Percentiles rank a stretch among this genome's conserved stretches.
phyloP scores from a whole-genome alignment of 2,329 filamentous ascomycete genomes.

The Penicillium decumbens region DNA sequence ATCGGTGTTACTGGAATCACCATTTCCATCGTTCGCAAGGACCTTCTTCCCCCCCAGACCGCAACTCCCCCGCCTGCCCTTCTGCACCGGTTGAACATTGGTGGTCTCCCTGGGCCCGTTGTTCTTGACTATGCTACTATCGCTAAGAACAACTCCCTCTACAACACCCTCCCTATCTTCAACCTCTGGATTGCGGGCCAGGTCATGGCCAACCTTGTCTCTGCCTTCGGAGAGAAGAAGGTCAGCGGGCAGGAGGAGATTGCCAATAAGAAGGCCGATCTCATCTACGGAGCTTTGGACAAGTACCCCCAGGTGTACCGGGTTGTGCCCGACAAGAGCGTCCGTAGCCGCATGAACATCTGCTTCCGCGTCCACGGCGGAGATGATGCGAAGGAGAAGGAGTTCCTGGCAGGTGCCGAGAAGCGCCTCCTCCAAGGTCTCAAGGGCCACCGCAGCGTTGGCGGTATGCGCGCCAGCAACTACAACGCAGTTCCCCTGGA shows the following conservation, averaged over 20 bases:
- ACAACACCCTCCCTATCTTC: conserved; percentile 94
- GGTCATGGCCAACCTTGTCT: conserved; percentile 72
- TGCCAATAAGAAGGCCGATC: conserved; percentile 66
- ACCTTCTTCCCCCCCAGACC: conserved; percentile 63
- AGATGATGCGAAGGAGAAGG: conserved; percentile 67
- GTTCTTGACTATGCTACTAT: conserved; percentile 79
- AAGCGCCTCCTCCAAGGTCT: conserved; percentile 68
- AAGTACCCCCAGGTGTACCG: conserved; percentile 67
- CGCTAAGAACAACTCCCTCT: conserved; percentile 88
- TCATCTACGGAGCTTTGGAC: conserved; percentile 76
- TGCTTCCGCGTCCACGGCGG: conserved; percentile 74
- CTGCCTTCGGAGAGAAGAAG: conserved; percentile 59
- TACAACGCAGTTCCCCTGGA: conserved; percentile 73
- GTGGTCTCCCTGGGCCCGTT: conserved; percentile 60
- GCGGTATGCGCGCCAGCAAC: conserved; percentile 79
- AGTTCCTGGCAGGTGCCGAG: conserved; percentile 70
- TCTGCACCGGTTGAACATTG: conserved; percentile 68
- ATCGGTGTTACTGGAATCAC: conserved; percentile 81
- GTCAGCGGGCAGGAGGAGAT: conserved; percentile 72
- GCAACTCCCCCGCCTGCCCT: conserved; percentile 64
- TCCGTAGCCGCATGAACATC: conserved; percentile 87
- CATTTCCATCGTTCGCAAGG: conserved; percentile 78
- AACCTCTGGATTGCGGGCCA: conserved; percentile 87
- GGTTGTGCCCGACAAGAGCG: conserved; percentile 70
- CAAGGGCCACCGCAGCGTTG: conserved; percentile 83